These are phyloP conservation scores for Neurospora sp. DNA, from an alignment of 495 filamentous ascomycete species.

Conservation along the genomic window DNA sequence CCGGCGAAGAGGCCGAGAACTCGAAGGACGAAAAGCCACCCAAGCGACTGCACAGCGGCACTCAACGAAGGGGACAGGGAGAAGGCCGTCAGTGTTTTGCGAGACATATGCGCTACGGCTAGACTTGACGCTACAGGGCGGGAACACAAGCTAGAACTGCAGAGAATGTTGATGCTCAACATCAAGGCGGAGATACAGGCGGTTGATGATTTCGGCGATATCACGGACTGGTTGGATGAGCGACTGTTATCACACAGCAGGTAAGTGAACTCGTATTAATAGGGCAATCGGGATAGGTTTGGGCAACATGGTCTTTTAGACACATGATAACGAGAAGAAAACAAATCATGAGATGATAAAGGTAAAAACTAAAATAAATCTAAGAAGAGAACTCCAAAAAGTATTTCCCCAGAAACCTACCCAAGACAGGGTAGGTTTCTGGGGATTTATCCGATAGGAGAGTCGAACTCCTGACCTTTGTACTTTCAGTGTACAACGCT, in stretches of 20 bases:
- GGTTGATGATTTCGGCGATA: slow-evolving; percentile 50
- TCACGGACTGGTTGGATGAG: slow-evolving; percentile 56
- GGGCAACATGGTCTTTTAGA: neutral
- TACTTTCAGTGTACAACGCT: neutral
- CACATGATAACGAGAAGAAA: neutral
- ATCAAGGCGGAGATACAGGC: slow-evolving; percentile 87
- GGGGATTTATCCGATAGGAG: neutral
- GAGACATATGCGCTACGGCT: slow-evolving; percentile 20
- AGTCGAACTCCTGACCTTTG: neutral
- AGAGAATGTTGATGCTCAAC: slow-evolving; percentile 77
- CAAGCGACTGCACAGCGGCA: neutral
- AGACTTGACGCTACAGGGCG: slow-evolving; percentile 3
- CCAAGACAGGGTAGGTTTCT: neutral
- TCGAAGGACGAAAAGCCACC: neutral
- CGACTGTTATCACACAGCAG: slow-evolving; percentile 13
- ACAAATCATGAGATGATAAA: neutral
- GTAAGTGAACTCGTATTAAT: neutral
- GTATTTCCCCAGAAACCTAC: neutral
- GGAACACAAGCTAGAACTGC: slow-evolving; percentile 57
- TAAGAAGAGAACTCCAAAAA: neutral
- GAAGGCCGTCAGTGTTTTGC: slow-evolving; percentile 52
- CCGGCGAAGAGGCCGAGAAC: slow-evolving; percentile 6
- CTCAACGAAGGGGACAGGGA: slow-evolving; percentile 5
- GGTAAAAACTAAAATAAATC: neutral
- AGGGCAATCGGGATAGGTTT: neutral